phyloP scores from a whole-genome alignment of 148 eudicot species.

The Chenopodium album region DNA sequence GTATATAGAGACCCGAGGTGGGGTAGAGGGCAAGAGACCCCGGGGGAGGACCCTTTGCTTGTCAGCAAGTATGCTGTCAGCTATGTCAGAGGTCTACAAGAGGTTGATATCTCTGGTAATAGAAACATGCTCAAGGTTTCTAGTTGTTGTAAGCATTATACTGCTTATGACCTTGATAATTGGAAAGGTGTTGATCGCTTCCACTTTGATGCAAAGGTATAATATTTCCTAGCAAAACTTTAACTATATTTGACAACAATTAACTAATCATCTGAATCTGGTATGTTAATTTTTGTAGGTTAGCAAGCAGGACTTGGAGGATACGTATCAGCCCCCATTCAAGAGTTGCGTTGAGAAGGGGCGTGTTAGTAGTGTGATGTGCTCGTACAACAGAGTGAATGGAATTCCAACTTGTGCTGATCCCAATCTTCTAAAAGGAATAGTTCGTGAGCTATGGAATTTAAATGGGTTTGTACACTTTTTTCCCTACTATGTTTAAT shows the following conservation, averaged over 20 bases:
- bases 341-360: conserved; percentile 47
- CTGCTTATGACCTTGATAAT: conserved; percentile 48
- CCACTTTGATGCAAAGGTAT: conserved; percentile 47
- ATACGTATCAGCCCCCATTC: conserved; percentile 44
- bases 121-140: conserved; percentile 41
- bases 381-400: conserved; percentile 43
- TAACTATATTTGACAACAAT: not conserved
- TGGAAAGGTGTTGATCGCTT: conserved; percentile 45
- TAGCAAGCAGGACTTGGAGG: conserved; percentile 37
- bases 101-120: conserved; percentile 13
- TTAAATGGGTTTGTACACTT: conserved; percentile 38
- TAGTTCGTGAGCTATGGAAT: conserved; percentile 38
- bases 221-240: not conserved
- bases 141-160: conserved; percentile 45
- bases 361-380: conserved; percentile 46
- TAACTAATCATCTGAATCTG: too few species aligned
- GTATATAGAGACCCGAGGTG: conserved; percentile 42
- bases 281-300: conserved; percentile 25
- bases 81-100: conserved; percentile 39
- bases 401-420: conserved; percentile 48
- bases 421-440: conserved; percentile 32
- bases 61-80: conserved; percentile 36
- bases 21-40: conserved; percentile 47
- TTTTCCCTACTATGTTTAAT: not conserved
- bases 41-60: conserved; percentile 45